Base-by-base conservation (phyloP, 75 land plant species). In the Pseudotsuga menziesii region DNA sequence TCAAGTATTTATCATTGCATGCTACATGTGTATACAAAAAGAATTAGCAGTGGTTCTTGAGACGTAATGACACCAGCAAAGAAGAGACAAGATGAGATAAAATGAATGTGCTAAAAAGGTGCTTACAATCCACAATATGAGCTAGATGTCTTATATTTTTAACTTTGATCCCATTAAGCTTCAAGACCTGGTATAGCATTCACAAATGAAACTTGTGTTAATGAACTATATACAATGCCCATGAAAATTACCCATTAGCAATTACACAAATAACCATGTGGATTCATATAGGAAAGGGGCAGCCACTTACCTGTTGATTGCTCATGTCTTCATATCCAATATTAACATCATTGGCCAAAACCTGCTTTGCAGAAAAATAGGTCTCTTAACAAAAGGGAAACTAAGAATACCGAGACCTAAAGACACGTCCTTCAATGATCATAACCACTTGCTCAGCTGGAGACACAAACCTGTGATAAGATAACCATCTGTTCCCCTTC, bases 271-370 rank as follows among this genome's bases (percentile, higher is more conserved):
- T 15, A 61, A 66, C 2, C 4, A 48, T 22, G 17, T 41, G 48
- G 54, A 32, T 57, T 25, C 23, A 77, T 16, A 6, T 41, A 14
- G 17, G n/a, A 75, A 11, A 25, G 54, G 61, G 57, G 32, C 20
- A 55, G 32, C 56, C 22, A 71, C 81, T 60, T 86, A 75, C 98
- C 89, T 94, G 93, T 78, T 86, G 88, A 79, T 90, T 91, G 86
- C 88, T 71, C 89, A 96, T 87, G 80, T 92, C 91, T 76, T 96
- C 99, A 80, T 96, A 96, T 36, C 99, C 99, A 78, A 93, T 83
- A 77, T 92, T 96, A 17, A 88, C 90, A 74, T 90, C 94, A 78
- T 88, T 86, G 57, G 95, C 98, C 75, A 96, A 77, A 14, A 96
- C 98, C 99, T 96, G 73, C n/a, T 59, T 26, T 69, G 35, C 56